Base-by-base conservation (phyloP, 106 monocot species). In the Dendrobium huoshanense region DNA sequence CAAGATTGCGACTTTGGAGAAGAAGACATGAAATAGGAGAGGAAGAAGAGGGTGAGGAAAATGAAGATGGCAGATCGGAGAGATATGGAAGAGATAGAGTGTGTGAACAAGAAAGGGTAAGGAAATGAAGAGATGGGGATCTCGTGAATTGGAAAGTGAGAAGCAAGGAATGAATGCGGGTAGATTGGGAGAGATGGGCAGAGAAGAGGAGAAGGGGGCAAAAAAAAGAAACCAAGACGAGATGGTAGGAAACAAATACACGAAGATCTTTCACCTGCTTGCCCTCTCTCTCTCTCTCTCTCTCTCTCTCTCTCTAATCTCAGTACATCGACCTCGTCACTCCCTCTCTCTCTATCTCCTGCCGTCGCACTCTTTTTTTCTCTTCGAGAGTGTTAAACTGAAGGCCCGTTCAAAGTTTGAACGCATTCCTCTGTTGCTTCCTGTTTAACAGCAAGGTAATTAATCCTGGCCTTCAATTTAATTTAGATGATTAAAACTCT, bases 141-240 rank as follows among this genome's bases (percentile, higher is more conserved):
- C 72, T 79, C 84, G 89, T 91, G 88, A 88, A 43, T 44, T 8
- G n/a, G 78, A 91, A 81, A 79, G 84, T 37, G 84, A 42, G 72
- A 88, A 83, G 83, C 58, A 86, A 92, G 81, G 83, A 89, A 89
- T 87, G 89, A 87, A 87, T 84, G 87, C 73, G 78, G 73, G 82
- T 79, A 74, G 80, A 55, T 80, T 80, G 56, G 55, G 24, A 55
- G 84, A 68, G 40, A 49, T 65, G 41, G 75, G 55, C 27, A 13
- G 44, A 25, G 54, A 75, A 37, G 44, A n/a, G 27, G 22, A 9
- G 40, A 20, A 56, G 78, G 64, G 47, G 24, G 73, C 11, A 25
- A 18, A 41, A 27, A 76, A 49, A 49, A 76, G 45, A 76, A 45
- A 29, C 48, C 15, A 27, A 76, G 47, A 76, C 6, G 48, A 37